Evolutionary conservation across 176 grass and related monocot genomes (phyloP).

Genomic region (Guadua angustifolia): DNA sequence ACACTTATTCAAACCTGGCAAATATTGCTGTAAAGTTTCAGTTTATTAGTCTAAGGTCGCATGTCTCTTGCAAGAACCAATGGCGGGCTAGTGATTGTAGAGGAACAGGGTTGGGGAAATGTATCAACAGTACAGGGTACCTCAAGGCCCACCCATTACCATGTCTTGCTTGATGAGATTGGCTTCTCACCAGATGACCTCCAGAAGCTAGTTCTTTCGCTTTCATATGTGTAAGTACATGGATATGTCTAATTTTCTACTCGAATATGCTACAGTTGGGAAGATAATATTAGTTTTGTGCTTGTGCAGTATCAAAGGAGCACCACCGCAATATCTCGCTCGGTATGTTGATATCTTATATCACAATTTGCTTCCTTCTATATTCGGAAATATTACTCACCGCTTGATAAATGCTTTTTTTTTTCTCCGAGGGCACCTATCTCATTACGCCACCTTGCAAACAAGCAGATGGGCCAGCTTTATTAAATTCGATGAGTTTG

Average conservation of each 20-base stretch:
- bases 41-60: too few species aligned
- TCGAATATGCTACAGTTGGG: neutral
- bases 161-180: slow-evolving; percentile 87
- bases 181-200: slow-evolving; percentile 75
- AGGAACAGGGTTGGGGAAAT: too few species aligned
- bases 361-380: neutral
- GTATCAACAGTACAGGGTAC: slow-evolving; percentile 88
- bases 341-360: slow-evolving; percentile 49
- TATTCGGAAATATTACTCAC: neutral
- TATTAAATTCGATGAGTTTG: slow-evolving; percentile 78
- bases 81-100: too few species aligned
- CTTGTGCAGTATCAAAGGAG: slow-evolving; percentile 84
- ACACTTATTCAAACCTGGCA: too few species aligned
- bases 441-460: slow-evolving; percentile 87
- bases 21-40: too few species aligned
- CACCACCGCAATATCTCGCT: slow-evolving; percentile 87
- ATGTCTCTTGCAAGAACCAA: too few species aligned
- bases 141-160: slow-evolving; percentile 84
- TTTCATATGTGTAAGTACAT: slow-evolving; percentile 88
- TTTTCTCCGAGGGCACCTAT: slow-evolving; percentile 78
- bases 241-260: slow-evolving; percentile 4
- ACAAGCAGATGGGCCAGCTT: slow-evolving; percentile 81
- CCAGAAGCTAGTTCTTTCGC: slow-evolving; percentile 84
- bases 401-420: slow-evolving; percentile 25
- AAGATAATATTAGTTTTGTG: slow-evolving; percentile 14